Conservation (phyloP, 2,329 filamentous ascomycete species). For the Aspergillus fumigatus region DNA sequence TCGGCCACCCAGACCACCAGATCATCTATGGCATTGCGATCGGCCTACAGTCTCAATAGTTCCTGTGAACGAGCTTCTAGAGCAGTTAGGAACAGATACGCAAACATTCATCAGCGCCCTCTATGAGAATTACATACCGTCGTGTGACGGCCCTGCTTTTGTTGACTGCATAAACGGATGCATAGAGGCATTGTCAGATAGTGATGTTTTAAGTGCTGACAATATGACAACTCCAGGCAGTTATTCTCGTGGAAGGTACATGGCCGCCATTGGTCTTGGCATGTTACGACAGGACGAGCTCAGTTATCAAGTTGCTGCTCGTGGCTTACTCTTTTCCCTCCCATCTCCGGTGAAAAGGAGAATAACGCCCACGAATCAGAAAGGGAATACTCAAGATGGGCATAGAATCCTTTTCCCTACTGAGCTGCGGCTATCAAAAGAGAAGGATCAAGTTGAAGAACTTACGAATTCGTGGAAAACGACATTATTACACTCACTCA, state of each 20-base stretch:
- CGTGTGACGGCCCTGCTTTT: slow-evolving; percentile 64
- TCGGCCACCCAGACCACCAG: slow-evolving; percentile 54
- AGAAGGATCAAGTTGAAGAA: slow-evolving; percentile 74
- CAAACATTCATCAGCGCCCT: slow-evolving; percentile 84
- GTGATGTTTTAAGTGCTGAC: slow-evolving; percentile 76
- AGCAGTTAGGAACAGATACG: slow-evolving; percentile 89
- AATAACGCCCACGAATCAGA: slow-evolving; percentile 35
- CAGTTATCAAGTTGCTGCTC: slow-evolving; percentile 82
- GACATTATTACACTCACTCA: slow-evolving; percentile 30
- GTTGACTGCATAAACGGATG: slow-evolving; percentile 80
- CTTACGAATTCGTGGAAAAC: slow-evolving; percentile 49
- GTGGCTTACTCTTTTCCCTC: slow-evolving; percentile 78
- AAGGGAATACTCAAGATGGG: slow-evolving; percentile 50
- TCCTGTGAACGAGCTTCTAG: slow-evolving; percentile 70
- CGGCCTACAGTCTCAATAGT: slow-evolving; percentile 63
- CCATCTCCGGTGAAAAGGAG: slow-evolving; percentile 75
- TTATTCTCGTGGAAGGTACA: slow-evolving; percentile 55
- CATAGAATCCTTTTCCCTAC: slow-evolving; percentile 92
- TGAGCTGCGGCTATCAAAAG: slow-evolving; percentile 76
- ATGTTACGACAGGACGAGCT: slow-evolving; percentile 88
- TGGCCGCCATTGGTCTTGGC: slow-evolving; percentile 48
- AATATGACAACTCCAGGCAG: slow-evolving; percentile 43
- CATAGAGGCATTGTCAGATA: slow-evolving; percentile 79
- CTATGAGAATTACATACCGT: slow-evolving; percentile 89
- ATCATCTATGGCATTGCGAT: slow-evolving; percentile 53